Base-by-base conservation (phyloP, 192 early-diverging fungal genomes). In the Backusella westeae region DNA sequence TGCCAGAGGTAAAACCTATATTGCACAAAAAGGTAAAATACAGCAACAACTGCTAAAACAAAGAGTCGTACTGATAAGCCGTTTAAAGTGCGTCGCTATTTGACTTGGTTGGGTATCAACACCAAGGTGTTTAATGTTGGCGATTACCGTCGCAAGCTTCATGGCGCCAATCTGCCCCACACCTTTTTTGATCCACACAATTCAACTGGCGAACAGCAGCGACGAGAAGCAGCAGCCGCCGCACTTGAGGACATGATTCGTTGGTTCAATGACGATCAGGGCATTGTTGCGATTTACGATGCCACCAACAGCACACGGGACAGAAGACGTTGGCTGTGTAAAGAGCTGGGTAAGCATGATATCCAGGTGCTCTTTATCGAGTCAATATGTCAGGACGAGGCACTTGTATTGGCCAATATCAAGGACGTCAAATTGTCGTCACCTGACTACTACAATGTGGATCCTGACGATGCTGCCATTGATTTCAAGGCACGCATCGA, bases 321-420 rank as follows among this genome's bases (percentile, higher is more conserved):
- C 34, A 87, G 98, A 72, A 83, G 98, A 70, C 79, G 87, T 71
- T 87, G 90, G 81, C 87, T 98, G 19, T 77, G 91, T 38, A 88
- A 94, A n/a, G 80, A 85, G 38, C 94, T 93, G 75, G 84, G 87
- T 12, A 87, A 87, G 71, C 83, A 92, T 44, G 88, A 91, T 68
- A 89, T 98, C 74, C 91, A 98, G 69, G 94, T 97, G 15, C 93
- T 99, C 87, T 99, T 99, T 80, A 93, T 99, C 75, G 98, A 99
- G 82, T 94, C 91, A 67, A 89, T 98, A 75, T 99, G 97, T 82
- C 93, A 96, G 71, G 95, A 97, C 78, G 89, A 92, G 74, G 88
- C 95, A 4, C 81, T 99, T 52, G 88, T 99, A 29, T 84, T 94
- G 75, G 85, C 91, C 71, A 99, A 99, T 82, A 96, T 99, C 81